These are phyloP conservation scores for Tuber indicum DNA, from an alignment of 495 filamentous ascomycete species.

Conservation along the genomic window DNA sequence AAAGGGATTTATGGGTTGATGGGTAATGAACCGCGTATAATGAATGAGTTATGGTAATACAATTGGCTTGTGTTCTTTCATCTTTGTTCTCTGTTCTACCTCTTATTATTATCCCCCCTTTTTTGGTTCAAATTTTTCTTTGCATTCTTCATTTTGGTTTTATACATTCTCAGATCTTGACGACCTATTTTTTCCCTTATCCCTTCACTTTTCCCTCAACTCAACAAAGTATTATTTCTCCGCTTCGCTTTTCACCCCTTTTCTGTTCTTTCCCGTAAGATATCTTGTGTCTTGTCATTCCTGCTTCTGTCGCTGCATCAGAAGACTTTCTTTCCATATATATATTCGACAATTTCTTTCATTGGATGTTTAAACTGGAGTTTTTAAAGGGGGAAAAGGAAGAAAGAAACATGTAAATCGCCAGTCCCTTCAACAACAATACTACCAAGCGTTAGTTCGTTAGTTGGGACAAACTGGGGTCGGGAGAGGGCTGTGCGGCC, in stretches of 20 bases:
- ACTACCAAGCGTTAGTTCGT: background rate
- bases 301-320: background rate
- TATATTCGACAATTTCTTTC: slow-evolving; percentile 12
- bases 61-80: background rate
- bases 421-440: background rate
- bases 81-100: background rate
- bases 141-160: background rate
- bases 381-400: background rate
- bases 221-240: background rate
- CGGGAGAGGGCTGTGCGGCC: background rate
- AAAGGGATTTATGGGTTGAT: slow-evolving; percentile 34
- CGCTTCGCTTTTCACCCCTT: background rate
- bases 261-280: slow-evolving; percentile 26
- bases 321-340: slow-evolving; percentile 2
- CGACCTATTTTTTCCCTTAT: background rate
- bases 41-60: slow-evolving; percentile 8
- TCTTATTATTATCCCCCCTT: slow-evolving; percentile 5
- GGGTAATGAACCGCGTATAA: background rate
- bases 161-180: slow-evolving; percentile 5
- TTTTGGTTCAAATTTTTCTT: background rate
- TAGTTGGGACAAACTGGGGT: background rate
- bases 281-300: background rate
- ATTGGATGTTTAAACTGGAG: slow-evolving; percentile 7
- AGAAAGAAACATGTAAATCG: slow-evolving; percentile 4
- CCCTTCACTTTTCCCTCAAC: background rate